Evolutionary conservation across 208 protist species (phyloP).

Genomic region (Leishmania turanica): DNA sequence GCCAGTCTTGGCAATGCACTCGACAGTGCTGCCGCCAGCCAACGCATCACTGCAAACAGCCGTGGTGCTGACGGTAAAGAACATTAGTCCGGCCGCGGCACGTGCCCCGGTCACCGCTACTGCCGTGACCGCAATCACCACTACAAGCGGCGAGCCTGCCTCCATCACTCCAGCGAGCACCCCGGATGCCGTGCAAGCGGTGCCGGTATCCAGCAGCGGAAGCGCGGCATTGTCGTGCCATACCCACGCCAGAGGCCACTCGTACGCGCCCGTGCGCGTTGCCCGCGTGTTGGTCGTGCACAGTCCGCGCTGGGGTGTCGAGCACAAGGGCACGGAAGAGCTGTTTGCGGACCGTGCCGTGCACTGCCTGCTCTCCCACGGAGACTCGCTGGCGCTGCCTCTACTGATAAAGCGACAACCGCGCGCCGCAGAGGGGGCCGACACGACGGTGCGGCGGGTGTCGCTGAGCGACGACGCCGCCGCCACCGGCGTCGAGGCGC

Average conservation of each 20-base stretch:
- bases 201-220: background rate
- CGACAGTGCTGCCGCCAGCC: constrained; percentile 63
- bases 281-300: constrained; percentile 61
- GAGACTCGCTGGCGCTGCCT: constrained; percentile 56
- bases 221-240: background rate
- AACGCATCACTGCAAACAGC: constrained; percentile 48
- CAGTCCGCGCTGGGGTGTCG: constrained; percentile 54
- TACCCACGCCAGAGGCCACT: background rate
- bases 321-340: constrained; percentile 29
- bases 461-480: background rate
- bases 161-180: background rate
- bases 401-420: constrained; percentile 45
- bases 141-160: background rate
- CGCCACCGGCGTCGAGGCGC: background rate
- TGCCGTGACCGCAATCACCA: background rate
- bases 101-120: background rate
- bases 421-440: constrained; percentile 2
- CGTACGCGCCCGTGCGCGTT: constrained; percentile 43
- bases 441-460: constrained; percentile 22
- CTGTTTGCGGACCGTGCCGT: constrained; percentile 39
- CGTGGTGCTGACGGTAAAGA: constrained; percentile 58
- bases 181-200: constrained; percentile 12
- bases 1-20: constrained; percentile 60
- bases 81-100: constrained; percentile 29
- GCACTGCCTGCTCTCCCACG: constrained; percentile 47